Base-by-base conservation (phyloP, 148 eudicot genomes). In the Polygonum maritimum region DNA sequence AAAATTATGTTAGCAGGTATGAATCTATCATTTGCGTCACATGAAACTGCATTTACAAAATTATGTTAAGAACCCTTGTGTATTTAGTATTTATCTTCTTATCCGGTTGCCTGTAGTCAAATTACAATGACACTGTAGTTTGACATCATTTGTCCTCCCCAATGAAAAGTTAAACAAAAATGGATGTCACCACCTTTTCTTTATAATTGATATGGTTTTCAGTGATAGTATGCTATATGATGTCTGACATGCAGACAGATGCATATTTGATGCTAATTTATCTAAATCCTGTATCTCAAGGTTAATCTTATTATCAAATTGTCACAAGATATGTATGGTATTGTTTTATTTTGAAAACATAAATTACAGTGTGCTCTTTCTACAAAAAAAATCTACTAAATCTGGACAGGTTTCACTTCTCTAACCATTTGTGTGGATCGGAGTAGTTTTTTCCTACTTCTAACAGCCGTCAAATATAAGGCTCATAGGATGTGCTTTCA, bases 1-100 rank as follows among this genome's bases (percentile, higher is more conserved):
- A 95, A 80, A 95, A 95, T 79, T 92, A 79, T 86, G 98, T 90
- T 75, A 95, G 98, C 89, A 94, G 97, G 97, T 93, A 88, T 79
- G 33, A 19, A n/a, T 26, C 62, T 45, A 38, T 62, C 69, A 62
- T 62, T 33, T 2, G 16, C 69, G 10, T 26, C 2, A 62, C 26
- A n/a, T 54, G 60, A 54, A 19, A 54, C 14, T 49, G 5, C n/a
- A 13, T 49, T 49, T 16, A 3, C 18, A 49, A 49, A 4, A 13
- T 13, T 3, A 18, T 51, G 55, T 2, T 15, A 16, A 51, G 58
- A 52, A 15, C 67, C 31, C 67, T 58, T 58, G 13, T 58, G 36
- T 36, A 58, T 22, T 58, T 58, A 21, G 36, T 36, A 58, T 22
- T 58, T 58, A 21, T 58, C 2, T 19, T 58, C 4, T 22, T 19